A percentile compares a stretch with the other conserved stretches of the same genome.
These are phyloP conservation scores for Eustoma russellianum DNA, from an alignment of 257 asterid species.

Conservation along the genomic window DNA sequence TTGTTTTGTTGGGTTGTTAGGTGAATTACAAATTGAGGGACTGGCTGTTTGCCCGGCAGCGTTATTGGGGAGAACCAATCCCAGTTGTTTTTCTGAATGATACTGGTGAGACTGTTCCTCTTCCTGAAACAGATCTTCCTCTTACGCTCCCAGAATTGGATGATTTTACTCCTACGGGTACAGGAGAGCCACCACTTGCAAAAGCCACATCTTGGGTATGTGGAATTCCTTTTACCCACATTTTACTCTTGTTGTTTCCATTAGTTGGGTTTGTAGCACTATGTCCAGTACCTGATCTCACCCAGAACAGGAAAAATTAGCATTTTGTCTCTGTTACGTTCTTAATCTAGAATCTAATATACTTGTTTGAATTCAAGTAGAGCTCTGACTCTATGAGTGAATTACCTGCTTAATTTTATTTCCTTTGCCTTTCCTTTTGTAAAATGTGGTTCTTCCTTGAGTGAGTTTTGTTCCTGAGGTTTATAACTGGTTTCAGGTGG, in stretches of 20 bases:
- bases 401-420: not conserved
- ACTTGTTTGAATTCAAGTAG: not conserved
- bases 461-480: not conserved
- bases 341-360: not conserved
- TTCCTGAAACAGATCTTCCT: constrained; percentile 87
- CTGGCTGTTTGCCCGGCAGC: constrained; percentile 98
- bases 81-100: constrained; percentile 69
- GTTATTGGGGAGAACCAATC: constrained; percentile 99
- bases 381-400: not conserved
- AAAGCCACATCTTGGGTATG: constrained; percentile 90
- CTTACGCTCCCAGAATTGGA: constrained; percentile 91
- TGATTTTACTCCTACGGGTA: constrained; percentile 93
- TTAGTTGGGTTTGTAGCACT: not conserved
- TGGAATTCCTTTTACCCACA: constrained; percentile 3
- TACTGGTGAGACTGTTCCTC: constrained; percentile 60
- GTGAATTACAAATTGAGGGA: constrained; percentile 88
- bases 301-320: not conserved
- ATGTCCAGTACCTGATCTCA: not conserved
- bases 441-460: not conserved
- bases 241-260: not conserved
- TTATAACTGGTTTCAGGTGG: constrained; percentile 40
- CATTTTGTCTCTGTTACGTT: too few relatives aligned
- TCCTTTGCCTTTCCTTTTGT: not conserved
- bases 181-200: constrained; percentile 95
- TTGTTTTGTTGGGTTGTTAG: constrained; percentile 23